Evolutionary conservation across 495 filamentous ascomycete genomes (phyloP), one percentile per base, ranked within the genome.

Genomic region (Aspergillus olivimuriae): DNA sequence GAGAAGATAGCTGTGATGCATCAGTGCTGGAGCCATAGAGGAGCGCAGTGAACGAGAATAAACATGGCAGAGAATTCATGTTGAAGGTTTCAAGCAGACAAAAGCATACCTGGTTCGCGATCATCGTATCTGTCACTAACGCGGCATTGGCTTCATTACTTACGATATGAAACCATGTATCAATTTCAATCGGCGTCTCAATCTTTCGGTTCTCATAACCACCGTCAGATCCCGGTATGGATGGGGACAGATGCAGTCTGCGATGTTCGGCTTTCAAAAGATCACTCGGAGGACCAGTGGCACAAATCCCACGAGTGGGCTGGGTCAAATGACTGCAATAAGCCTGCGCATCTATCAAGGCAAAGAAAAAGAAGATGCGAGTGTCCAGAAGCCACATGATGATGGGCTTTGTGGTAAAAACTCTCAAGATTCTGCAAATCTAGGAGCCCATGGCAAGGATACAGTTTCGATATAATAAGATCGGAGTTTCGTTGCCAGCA

Each of bases 161-260:
- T 28, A 77, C 52, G 37, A 75, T 61, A 47, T 77, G 72, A 34
- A 75, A 68, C 56, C 68, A 75, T 4, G 66, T 73, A 10, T 69
- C 69, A 16, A 76, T 68, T 37, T 70, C 58, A 41, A 72, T 70
- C 18, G 61, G 56, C 1, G 34, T 38, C 8, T 48, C 15, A 4
- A 34, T 45, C n/a, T 48, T 32, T 15, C 63, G 55, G 22, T 44
- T 55, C 17, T 58, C 56, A n/a, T 53, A 50, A 26, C 36, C 43
- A 23, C 32, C 32, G n/a, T 12, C 32, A 19, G 20, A n/a, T 5
- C 39, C 17, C 21, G 44, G 21, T 12, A 50, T 41, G 4, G 41
- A 30, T 32, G 61, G 51, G 26, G 51, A 46, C 6, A 20, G 23
- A 8, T 41, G 55, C 21, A 69, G 44, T 14, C 53, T 53, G 20